Percentiles rank a stretch among this genome's conserved stretches.
These are phyloP conservation scores for Chenopodium album DNA, from an alignment of 148 eudicot species.

Conservation along the genomic window DNA sequence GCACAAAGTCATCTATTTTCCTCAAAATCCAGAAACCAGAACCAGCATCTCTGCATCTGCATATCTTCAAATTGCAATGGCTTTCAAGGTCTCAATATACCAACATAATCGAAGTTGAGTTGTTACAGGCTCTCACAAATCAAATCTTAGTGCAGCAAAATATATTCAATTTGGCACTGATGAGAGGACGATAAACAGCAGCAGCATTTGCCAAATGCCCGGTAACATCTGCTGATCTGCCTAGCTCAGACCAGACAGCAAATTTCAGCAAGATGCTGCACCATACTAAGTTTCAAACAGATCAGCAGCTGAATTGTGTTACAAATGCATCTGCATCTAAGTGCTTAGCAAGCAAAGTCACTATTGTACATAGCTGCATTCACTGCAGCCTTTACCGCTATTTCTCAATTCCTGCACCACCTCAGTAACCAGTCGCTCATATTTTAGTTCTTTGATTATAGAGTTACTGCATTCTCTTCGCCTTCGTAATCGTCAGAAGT, in stretches of 20 bases:
- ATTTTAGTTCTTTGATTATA: not conserved
- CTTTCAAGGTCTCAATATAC: not conserved
- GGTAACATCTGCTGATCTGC: not conserved
- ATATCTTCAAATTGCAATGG: not conserved
- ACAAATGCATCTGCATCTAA: not conserved
- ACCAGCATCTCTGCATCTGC: not conserved
- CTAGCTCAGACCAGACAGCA: not conserved
- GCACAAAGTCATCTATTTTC: not conserved
- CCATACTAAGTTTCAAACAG: not conserved
- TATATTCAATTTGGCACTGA: not conserved
- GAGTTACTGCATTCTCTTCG: not conserved
- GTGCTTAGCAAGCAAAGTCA: not conserved
- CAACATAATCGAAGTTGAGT: not conserved
- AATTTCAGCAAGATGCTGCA: not conserved
- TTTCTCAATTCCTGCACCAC: not conserved
- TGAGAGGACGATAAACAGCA: not conserved
- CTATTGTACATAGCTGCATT: not conserved
- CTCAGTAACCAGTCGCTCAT: not conserved
- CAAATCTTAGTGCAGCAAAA: not conserved
- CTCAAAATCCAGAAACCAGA: not conserved
- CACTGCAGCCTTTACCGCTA: not conserved
- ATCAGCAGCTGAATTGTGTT: not conserved
- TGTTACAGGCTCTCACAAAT: not conserved
- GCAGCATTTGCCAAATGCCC: not conserved
- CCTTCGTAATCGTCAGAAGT: not conserved